Conservation (phyloP, 2,329 filamentous ascomycete species). For the Sclerotinia glacialis region DNA sequence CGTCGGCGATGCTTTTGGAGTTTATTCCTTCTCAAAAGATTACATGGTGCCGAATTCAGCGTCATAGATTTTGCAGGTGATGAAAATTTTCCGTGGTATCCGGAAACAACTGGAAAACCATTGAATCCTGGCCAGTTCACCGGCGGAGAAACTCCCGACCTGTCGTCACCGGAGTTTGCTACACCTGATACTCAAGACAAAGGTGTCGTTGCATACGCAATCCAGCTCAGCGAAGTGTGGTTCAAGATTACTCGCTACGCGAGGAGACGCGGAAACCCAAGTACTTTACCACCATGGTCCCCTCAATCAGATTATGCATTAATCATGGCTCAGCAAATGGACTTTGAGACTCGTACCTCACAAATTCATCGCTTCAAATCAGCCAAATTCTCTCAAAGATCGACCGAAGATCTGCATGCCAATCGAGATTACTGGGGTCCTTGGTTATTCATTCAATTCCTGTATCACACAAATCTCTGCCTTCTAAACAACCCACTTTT, state of each 20-base stretch:
- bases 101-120: slow-evolving; percentile 40
- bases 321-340: slow-evolving; percentile 51
- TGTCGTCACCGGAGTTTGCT: slow-evolving; percentile 25
- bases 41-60: slow-evolving; percentile 37
- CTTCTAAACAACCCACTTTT: slow-evolving; percentile 55
- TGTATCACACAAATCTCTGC: slow-evolving; percentile 53
- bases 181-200: slow-evolving; percentile 34
- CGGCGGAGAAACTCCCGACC: slow-evolving; percentile 13
- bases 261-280: slow-evolving; percentile 45
- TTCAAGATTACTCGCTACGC: slow-evolving; percentile 49
- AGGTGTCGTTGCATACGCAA: slow-evolving; percentile 48
- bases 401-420: slow-evolving; percentile 44
- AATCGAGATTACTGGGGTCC: slow-evolving; percentile 53
- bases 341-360: slow-evolving; percentile 51
- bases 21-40: slow-evolving; percentile 38
- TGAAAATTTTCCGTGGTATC: slow-evolving; percentile 42
- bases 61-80: slow-evolving; percentile 42
- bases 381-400: slow-evolving; percentile 46
- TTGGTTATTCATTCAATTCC: slow-evolving; percentile 51
- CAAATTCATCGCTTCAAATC: slow-evolving; percentile 50
- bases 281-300: slow-evolving; percentile 48
- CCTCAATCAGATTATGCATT: slow-evolving; percentile 50
- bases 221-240: slow-evolving; percentile 48
- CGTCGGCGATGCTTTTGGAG: slow-evolving; percentile 40
- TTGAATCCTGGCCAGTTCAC: slow-evolving; percentile 26